These are phyloP conservation scores for Didymella arachidicola DNA, from an alignment of 2,329 filamentous ascomycete species.

Conservation along the genomic window DNA sequence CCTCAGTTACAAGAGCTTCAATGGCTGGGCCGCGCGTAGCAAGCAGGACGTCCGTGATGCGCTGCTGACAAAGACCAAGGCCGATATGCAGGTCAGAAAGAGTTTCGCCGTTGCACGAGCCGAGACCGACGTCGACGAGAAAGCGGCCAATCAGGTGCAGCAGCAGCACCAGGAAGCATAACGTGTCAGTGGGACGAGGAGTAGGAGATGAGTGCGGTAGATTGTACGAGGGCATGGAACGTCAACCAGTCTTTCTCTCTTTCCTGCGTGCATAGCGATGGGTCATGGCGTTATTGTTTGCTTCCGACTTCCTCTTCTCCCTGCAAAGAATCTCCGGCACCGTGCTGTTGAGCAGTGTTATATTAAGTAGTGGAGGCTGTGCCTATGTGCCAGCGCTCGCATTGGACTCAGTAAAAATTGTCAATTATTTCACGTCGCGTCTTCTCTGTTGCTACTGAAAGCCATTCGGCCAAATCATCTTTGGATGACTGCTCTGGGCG, in stretches of 20 bases:
- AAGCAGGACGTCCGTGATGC: constrained; percentile 55
- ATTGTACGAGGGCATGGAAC: constrained; percentile 6
- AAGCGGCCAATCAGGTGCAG: constrained; percentile 25
- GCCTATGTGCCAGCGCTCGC: constrained; percentile 15
- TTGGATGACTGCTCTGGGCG: neutral
- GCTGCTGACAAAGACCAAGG: constrained; percentile 53
- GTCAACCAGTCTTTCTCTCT: constrained; percentile 12
- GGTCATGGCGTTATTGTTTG: constrained; percentile 13
- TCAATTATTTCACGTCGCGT: neutral
- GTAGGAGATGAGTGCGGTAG: constrained; percentile 3
- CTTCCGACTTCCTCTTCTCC: neutral
- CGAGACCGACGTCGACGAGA: constrained; percentile 34
- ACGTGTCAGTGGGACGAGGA: neutral
- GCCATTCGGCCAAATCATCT: neutral
- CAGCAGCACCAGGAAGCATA: constrained; percentile 26
- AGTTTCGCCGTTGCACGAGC: constrained; percentile 36
- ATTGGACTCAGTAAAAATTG: constrained; percentile 14
- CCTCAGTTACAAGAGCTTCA: constrained; percentile 55
- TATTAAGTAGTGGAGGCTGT: constrained; percentile 6
- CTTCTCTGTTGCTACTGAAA: neutral
- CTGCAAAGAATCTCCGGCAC: constrained; percentile 2
- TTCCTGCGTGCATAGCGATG: constrained; percentile 23
- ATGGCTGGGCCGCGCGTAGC: constrained; percentile 47
- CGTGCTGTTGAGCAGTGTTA: constrained; percentile 10
- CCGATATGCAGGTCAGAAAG: constrained; percentile 46